These are phyloP conservation scores for Angophora floribunda DNA, from an alignment of 345 rosid genomes.

Conservation along the genomic window DNA sequence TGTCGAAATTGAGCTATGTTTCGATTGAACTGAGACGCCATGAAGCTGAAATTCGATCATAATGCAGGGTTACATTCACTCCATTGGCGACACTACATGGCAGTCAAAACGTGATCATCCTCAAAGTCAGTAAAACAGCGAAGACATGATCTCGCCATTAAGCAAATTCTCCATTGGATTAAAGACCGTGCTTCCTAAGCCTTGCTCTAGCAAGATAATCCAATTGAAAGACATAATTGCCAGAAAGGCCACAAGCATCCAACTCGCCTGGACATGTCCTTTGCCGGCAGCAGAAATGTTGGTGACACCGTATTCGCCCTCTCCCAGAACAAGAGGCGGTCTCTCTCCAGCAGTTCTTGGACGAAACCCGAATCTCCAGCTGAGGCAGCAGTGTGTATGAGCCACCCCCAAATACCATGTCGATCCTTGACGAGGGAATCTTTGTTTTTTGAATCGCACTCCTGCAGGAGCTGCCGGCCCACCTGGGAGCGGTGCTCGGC, in stretches of 20 bases:
- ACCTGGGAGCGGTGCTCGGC: conserved; percentile 58
- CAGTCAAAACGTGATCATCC: neutral
- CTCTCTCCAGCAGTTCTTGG: conserved; percentile 44
- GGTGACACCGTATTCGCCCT: conserved; percentile 86
- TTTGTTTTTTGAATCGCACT: conserved; percentile 35
- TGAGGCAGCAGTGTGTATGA: conserved; percentile 80
- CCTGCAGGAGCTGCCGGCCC: conserved; percentile 52
- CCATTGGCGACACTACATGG: neutral
- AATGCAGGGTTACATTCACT: neutral
- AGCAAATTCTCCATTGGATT: neutral
- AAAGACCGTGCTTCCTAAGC: neutral
- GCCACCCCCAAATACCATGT: conserved; percentile 64
- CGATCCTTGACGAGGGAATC: conserved; percentile 57
- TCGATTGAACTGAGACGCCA: neutral
- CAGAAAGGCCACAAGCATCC: neutral
- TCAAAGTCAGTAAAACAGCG: neutral
- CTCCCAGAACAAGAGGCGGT: conserved; percentile 78
- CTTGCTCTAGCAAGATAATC: neutral
- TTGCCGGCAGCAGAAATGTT: conserved; percentile 74
- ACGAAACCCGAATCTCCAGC: conserved; percentile 70
- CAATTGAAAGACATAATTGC: neutral
- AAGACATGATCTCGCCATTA: neutral
- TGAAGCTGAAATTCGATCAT: neutral
- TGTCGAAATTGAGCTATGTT: neutral
- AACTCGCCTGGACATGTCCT: conserved; percentile 66